Conservation (phyloP, 306 rosid genomes). For the Cucurbita ficifolia region DNA sequence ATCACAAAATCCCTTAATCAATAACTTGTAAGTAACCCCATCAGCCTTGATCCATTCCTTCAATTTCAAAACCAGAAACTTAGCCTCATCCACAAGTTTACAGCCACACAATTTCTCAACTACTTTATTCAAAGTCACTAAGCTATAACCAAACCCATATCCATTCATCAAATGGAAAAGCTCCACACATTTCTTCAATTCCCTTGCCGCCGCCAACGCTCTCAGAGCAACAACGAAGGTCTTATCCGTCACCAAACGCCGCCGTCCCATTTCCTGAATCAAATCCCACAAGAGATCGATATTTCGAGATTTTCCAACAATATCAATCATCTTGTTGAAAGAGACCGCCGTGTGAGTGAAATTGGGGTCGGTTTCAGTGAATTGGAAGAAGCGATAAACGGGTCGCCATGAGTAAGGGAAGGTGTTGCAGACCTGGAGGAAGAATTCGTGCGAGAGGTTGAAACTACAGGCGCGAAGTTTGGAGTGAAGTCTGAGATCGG, state of each 20-base stretch:
- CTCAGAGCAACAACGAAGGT: conserved; percentile 36
- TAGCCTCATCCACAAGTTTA: conserved; percentile 60
- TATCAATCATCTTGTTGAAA: conserved; percentile 39
- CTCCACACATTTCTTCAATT: conserved; percentile 59
- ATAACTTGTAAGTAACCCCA: conserved; percentile 32
- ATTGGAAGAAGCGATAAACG: conserved; percentile 44
- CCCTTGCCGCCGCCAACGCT: conserved; percentile 45
- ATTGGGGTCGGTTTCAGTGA: conserved; percentile 17
- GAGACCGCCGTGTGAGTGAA: conserved; percentile 49
- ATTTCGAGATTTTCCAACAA: conserved; percentile 34
- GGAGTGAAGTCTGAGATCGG: conserved; percentile 44
- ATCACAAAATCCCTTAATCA: conserved; percentile 54
- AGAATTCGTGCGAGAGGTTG: conserved; percentile 65
- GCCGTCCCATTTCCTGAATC: conserved; percentile 33
- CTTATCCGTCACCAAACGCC: conserved; percentile 24
- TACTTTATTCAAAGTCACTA: conserved; percentile 36
- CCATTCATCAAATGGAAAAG: conserved; percentile 55
- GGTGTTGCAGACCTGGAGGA: conserved; percentile 75
- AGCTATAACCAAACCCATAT: conserved; percentile 30
- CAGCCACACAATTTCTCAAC: conserved; percentile 34
- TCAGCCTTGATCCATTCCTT: conserved; percentile 37
- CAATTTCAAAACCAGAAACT: conserved; percentile 40
- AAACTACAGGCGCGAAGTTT: conserved; percentile 40
- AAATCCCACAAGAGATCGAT: conserved; percentile 53
- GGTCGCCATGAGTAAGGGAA: conserved; percentile 80